Evolutionary conservation across 441 rosid species (phyloP), one percentile per base, ranked within the genome.

Genomic region (Pelargonium fulgidum): DNA sequence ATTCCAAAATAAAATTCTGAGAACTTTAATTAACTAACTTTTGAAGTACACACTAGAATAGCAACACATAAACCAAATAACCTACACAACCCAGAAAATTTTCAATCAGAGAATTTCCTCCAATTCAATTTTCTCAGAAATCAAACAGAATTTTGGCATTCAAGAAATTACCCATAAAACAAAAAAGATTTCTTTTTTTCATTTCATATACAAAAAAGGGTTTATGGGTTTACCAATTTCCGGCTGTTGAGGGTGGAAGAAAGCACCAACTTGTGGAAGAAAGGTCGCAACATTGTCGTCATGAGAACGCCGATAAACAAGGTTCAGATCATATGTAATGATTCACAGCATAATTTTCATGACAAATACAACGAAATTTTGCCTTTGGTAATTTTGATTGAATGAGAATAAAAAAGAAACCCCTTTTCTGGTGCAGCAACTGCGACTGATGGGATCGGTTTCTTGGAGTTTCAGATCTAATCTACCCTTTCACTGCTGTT

Each of bases 181-280:
- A 36, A 29, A 26, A 65, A 17, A 26, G 2, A 20, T 33, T 33
- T 33, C 29, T 33, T 33, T 24, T 33, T 33, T 33, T 33, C 39
- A 33, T 33, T 33, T 33, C 39, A 29, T 19, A 29, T 1, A 59
- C 14, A 7, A 7, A 17, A 10, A 29, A 29, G 66, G 68, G 70
- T 68, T 17, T 11, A 7, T 44, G 68, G 54, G 58, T 64, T 82
- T 82, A 94, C 99, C 96, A 94, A 85, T 70, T 85, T 89, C 79
- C 76, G 86, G 64, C 87, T 90, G 61, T 83, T 85, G 69, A 91
- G 78, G 74, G 96, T 84, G 66, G 87, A 82, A 67, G 89, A 69
- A 75, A 91, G 90, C 77, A 94, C 89, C 72, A 94, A 74, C 87
- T 86, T 94, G 80, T 89, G 87, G 73, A 94, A 94, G 85, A 79